Percentiles rank a stretch among this genome's conserved stretches.
phyloP scores from a whole-genome alignment of 2,329 filamentous ascomycete genomes.

The Orbilia blumenaviensis region DNA sequence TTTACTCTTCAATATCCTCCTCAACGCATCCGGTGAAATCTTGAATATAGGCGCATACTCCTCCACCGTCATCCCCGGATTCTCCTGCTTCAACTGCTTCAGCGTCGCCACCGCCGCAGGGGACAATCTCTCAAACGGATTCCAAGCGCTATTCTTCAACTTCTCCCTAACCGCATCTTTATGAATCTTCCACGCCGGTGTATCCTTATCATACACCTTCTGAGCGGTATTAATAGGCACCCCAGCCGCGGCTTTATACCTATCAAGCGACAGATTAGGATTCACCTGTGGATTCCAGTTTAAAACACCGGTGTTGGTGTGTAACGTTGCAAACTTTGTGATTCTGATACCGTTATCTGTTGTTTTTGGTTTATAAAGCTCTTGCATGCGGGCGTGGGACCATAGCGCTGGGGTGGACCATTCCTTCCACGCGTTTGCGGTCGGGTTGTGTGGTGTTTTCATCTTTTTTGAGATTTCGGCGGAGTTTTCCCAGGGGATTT shows the following conservation, averaged over 20 bases:
- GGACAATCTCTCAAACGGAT: constrained; percentile 83
- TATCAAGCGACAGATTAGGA: neutral
- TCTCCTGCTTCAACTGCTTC: constrained; percentile 78
- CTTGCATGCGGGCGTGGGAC: constrained; percentile 7
- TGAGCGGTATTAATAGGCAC: neutral
- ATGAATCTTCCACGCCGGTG: constrained; percentile 30
- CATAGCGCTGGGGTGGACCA: constrained; percentile 30
- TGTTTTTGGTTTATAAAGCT: constrained; percentile 1
- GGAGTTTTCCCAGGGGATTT: constrained; percentile 32
- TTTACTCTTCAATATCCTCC: constrained; percentile 82
- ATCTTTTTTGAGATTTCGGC: constrained; percentile 9
- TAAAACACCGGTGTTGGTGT: neutral
- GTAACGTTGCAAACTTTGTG: neutral
- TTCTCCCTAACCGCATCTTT: constrained; percentile 68
- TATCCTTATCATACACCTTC: constrained; percentile 1
- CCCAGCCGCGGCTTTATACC: neutral
- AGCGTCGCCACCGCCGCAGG: constrained; percentile 93
- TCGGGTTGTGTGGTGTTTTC: constrained; percentile 8
- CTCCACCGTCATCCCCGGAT: constrained; percentile 77
- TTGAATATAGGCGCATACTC: constrained; percentile 81
- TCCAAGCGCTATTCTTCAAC: constrained; percentile 79
- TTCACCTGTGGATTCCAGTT: neutral
- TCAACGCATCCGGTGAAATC: constrained; percentile 85
- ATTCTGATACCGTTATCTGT: constrained; percentile 1
- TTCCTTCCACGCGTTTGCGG: constrained; percentile 35